Evolutionary conservation across 2,329 filamentous ascomycete genomes (phyloP).

Genomic region (Pestalotiopsis sp.): DNA sequence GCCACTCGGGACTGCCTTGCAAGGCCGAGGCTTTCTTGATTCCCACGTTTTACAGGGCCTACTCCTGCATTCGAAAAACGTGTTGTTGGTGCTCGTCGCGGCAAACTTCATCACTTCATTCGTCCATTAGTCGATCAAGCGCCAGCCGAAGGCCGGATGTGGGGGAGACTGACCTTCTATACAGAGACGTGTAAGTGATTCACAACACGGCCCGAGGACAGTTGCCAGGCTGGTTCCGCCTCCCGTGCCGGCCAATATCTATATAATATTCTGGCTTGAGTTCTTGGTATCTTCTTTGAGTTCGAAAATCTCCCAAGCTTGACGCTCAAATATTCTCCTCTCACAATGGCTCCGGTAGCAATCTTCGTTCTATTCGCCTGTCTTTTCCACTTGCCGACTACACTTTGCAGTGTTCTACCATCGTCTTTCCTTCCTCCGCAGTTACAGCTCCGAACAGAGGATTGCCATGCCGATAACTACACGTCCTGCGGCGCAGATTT

Average conservation of each 20-base stretch:
- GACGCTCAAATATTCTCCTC: neutral
- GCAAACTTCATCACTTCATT: conserved; percentile 5
- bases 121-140: conserved; percentile 12
- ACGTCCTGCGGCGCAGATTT: conserved; percentile 18
- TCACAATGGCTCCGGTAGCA: conserved; percentile 2
- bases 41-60: conserved; percentile 3
- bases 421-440: neutral
- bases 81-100: conserved; percentile 10
- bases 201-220: conserved; percentile 1
- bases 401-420: neutral
- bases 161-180: neutral
- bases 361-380: neutral
- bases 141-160: conserved; percentile 1
- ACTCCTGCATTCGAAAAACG: conserved; percentile 4
- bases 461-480: conserved; percentile 15
- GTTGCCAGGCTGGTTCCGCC: neutral
- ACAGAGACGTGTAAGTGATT: conserved; percentile 8
- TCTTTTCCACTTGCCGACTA: neutral
- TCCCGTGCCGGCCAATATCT: neutral
- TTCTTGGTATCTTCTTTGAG: neutral
- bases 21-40: neutral
- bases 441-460: neutral
- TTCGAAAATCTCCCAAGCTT: neutral
- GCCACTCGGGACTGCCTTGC: neutral
- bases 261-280: neutral